Base-by-base conservation (phyloP, 805 yeast species). In the Yamadazyma kitorensis region DNA sequence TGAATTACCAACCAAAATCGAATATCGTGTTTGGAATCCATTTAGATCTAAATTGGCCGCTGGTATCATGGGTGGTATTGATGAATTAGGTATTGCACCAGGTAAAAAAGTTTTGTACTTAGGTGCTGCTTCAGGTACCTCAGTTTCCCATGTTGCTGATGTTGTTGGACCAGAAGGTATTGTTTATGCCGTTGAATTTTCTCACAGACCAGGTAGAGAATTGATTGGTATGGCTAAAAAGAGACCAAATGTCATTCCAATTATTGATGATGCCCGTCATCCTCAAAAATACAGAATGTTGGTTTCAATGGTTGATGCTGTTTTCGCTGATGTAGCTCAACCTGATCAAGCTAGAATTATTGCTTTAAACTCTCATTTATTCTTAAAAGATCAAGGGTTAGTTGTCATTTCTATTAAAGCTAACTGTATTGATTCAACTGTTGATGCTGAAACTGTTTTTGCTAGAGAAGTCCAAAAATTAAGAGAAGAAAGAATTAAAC, bases 331-430 rank as follows among this genome's bases (percentile, higher is more conserved):
- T 77, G 98, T 93, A 64, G 98, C 98, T 49, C 98, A 93, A 76
- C 98, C 98, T 27, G 98, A 93, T 73, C 98, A 93, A 76, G 98
- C 98, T 53, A 94, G 98, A 84, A 93, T 93, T 63, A 91, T 93
- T 65, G 98, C 98, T 34, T 80, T 93, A 64, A 93, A 93, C 80
- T 82, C 98, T 39, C 98, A 93, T 70, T 76, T 91, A 78, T 93
- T 93, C 84, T 78, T 93, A 64, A 93, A 93, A 70, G 97, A 93
- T 68, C 88, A 83, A 70, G 98, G 98, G 71, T 95, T 96, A 63
- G 98, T 93, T 50, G 93, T 93, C 48, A 93, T 93, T 60, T 91
- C 98, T 57, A 93, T 93, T 72, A 93, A 93, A 80, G 98, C 98
- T 56, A 93, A 93, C 88, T 93, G 98, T 87, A 93, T 93, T 66